Evolutionary conservation across 768 basidiomycete species (phyloP), one percentile per base, ranked within the genome.

Genomic region (Suillus discolor): DNA sequence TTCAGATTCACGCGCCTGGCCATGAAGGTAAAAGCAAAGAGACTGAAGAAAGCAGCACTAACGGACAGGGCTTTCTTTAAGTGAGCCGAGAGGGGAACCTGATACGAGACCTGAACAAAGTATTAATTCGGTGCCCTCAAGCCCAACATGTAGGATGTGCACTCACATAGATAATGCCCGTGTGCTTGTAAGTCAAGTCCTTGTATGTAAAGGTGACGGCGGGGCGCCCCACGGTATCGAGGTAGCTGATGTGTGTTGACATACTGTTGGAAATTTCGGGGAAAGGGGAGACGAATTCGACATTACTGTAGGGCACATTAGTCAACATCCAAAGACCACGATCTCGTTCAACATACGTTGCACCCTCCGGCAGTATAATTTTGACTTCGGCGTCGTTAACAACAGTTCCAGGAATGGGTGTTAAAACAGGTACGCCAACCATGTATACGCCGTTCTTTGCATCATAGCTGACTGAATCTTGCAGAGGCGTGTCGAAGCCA

Each of bases 321-420:
- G 18, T 70, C 57, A 69, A 71, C 57, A 28, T 55, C 47, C 39
- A 61, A 49, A 57, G 36, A 59, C 28, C 28, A 42, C 15, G 23
- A 62, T 8, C 1, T 23, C 41, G 62, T 41, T 61, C 34, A 38
- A 83, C 95, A 83, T 73, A 97, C 96, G 83, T 91, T 39, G 96
- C 96, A n/a, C 95, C 96, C 76, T 99, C 97, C 2, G 97, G 97
- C 31, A 99, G 77, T 68, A 96, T 85, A 67, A 98, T 84, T 68
- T 82, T 87, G 62, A 98, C 72, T 72, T 92, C 88, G 2, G 89
- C 94, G 20, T 93, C 83, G 69, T 96, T 84, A 36, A 97, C 87
- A 51, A 94, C 89, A 5, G 95, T 83, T 23, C 90, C 93, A 41
- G 90, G 87, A 67, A 97, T 82, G 12, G 85, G 80, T 0, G 92